Evolutionary conservation across 352 stramenopile genomes (phyloP).

Genomic region (Hyaloperonospora brassicae): DNA sequence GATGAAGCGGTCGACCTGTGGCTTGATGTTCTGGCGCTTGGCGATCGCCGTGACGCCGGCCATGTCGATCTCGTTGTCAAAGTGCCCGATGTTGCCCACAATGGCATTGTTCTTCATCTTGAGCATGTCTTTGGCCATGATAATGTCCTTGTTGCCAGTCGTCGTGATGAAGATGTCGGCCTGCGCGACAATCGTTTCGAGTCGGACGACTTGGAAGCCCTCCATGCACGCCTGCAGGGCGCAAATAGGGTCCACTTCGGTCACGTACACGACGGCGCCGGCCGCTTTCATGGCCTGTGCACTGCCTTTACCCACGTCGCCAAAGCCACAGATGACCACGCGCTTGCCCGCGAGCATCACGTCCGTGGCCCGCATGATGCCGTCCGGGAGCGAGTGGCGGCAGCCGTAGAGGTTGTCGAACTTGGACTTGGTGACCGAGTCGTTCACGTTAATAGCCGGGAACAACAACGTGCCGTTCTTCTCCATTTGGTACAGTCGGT

Average conservation of each 20-base stretch:
- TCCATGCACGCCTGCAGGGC: constrained; percentile 98
- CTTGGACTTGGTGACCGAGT: constrained; percentile 99
- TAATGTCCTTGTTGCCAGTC: constrained; percentile 99
- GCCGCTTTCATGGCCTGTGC: constrained; percentile 95
- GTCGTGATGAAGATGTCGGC: constrained; percentile 99
- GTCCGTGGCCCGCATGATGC: constrained; percentile 98
- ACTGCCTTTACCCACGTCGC: constrained; percentile 97
- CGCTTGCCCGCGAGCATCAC: constrained; percentile 99
- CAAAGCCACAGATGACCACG: constrained; percentile 95
- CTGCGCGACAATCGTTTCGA: constrained; percentile 84
- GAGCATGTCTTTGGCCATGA: constrained; percentile 93
- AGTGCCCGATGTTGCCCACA: constrained; percentile 99
- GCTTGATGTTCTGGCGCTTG: constrained; percentile 98
- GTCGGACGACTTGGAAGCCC: constrained; percentile 93
- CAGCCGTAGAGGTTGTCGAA: constrained; percentile 99
- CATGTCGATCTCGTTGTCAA: constrained; percentile 99
- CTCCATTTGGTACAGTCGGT: constrained; percentile 98
- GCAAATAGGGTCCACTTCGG: constrained; percentile 98
- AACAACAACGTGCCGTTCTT: constrained; percentile 94
- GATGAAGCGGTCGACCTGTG: constrained; percentile 97
- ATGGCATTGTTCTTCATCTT: constrained; percentile 99
- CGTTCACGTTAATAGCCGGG: constrained; percentile 98
- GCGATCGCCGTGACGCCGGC: constrained; percentile 82
- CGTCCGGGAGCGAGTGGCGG: constrained; percentile 97
- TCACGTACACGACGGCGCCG: constrained; percentile 95